These are phyloP conservation scores for Tylopilus sp. DNA, from an alignment of 768 basidiomycete genomes.

Conservation along the genomic window DNA sequence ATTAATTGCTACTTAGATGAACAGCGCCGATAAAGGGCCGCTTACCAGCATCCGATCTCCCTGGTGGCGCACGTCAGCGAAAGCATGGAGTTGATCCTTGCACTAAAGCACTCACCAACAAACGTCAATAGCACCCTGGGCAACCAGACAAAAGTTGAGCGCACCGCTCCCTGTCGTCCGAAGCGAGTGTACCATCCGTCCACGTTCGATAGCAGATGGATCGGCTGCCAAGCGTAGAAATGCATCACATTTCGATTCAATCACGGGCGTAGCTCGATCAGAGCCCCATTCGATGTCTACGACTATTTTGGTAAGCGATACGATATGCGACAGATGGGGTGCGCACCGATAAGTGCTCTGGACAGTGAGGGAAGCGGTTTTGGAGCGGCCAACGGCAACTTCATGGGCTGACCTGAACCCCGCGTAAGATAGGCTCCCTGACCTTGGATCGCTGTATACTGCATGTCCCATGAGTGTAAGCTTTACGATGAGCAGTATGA, in stretches of 20 bases:
- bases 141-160: slow-evolving; percentile 80
- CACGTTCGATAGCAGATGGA: slow-evolving; percentile 50
- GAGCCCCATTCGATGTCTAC: slow-evolving; percentile 87
- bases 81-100: neutral
- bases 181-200: slow-evolving; percentile 82
- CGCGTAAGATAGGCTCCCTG: slow-evolving; percentile 74
- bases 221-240: slow-evolving; percentile 76
- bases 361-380: slow-evolving; percentile 66
- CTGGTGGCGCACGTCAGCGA: slow-evolving; percentile 32
- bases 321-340: neutral
- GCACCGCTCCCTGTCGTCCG: slow-evolving; percentile 83
- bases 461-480: neutral
- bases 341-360: slow-evolving; percentile 65
- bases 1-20: neutral
- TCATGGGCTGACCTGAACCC: slow-evolving; percentile 39
- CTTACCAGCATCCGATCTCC: slow-evolving; percentile 77
- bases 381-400: slow-evolving; percentile 61
- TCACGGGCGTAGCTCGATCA: slow-evolving; percentile 56
- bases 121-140: slow-evolving; percentile 82
- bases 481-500: neutral
- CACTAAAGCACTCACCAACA: slow-evolving; percentile 61
- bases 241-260: slow-evolving; percentile 59
- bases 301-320: neutral
- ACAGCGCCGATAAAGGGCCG: neutral
- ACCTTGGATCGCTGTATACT: slow-evolving; percentile 77